phyloP scores from a whole-genome alignment of 2,329 filamentous ascomycete species.

The Scorias spongiosa region DNA sequence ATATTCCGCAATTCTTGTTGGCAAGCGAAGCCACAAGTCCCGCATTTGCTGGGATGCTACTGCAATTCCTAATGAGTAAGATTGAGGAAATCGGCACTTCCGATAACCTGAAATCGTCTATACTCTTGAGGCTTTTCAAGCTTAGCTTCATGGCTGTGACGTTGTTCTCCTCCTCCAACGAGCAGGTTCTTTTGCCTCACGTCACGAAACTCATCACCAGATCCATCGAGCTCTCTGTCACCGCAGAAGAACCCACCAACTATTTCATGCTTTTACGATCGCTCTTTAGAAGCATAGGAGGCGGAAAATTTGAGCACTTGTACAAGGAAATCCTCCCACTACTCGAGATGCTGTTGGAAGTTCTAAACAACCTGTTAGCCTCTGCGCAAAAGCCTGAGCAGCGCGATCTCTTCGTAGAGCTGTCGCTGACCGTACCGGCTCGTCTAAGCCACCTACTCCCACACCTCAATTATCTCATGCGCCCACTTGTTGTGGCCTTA shows the following conservation, averaged over 20 bases:
- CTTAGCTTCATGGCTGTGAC: slow-evolving; percentile 99
- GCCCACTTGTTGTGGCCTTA: slow-evolving; percentile 87
- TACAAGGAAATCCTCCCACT: slow-evolving; percentile 97
- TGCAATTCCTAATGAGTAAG: slow-evolving; percentile 93
- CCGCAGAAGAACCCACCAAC: slow-evolving; percentile 94
- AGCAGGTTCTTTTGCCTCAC: slow-evolving; percentile 86
- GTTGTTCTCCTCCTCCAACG: slow-evolving; percentile 84
- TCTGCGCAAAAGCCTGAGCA: slow-evolving; percentile 82
- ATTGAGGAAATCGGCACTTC: slow-evolving; percentile 89
- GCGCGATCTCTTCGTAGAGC: slow-evolving; percentile 88
- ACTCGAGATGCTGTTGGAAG: slow-evolving; percentile 92
- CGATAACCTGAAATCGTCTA: slow-evolving; percentile 83
- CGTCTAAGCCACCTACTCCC: slow-evolving; percentile 86
- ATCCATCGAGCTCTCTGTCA: slow-evolving; percentile 90
- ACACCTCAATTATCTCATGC: slow-evolving; percentile 92
- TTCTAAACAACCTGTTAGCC: slow-evolving; percentile 84
- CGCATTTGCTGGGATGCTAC: slow-evolving; percentile 93
- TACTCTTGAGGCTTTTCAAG: slow-evolving; percentile 88
- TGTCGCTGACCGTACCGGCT: slow-evolving; percentile 90
- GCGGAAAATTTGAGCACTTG: slow-evolving; percentile 89
- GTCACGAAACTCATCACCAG: slow-evolving; percentile 95
- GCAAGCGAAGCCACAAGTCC: slow-evolving; percentile 97
- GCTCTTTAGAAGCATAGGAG: slow-evolving; percentile 89
- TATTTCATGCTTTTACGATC: slow-evolving; percentile 90
- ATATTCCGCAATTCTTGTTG: slow-evolving; percentile 94